A percentile compares a stretch with the other conserved stretches of the same genome.
Evolutionary conservation across 1,284 basidiomycete species (phyloP).

Genomic region (Polyporus tsugae): DNA sequence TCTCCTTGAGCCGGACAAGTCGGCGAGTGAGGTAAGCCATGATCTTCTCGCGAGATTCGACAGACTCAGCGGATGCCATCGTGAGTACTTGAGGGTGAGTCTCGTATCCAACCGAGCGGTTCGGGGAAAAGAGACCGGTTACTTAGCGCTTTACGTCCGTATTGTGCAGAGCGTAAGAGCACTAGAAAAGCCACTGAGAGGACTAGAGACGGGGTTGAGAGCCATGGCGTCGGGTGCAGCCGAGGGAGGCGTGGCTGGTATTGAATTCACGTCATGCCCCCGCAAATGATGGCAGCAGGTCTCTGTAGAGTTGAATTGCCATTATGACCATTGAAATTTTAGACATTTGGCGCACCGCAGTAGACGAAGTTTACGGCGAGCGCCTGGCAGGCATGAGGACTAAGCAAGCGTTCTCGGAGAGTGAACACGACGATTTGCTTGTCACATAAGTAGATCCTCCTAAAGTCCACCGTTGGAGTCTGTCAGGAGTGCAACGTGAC

Average conservation of each 20-base stretch:
- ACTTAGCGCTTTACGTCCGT: conserved; percentile 43
- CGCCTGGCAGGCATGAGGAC: background rate
- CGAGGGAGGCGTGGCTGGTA: background rate
- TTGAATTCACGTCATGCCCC: too few species aligned
- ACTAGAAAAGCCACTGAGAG: conserved; percentile 53
- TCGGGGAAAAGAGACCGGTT: conserved; percentile 48
- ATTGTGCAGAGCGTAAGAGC: conserved; percentile 45
- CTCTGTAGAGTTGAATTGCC: background rate
- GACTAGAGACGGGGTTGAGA: conserved; percentile 34
- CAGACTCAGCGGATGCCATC: conserved; percentile 68
- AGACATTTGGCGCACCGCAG: conserved; percentile 1
- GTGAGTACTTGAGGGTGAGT: conserved; percentile 70
- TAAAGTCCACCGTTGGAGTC: background rate
- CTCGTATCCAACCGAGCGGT: conserved; percentile 56
- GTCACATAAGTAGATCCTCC: background rate
- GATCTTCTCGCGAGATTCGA: conserved; percentile 52
- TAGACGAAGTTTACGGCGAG: background rate
- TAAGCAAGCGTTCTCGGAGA: background rate
- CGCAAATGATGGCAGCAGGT: background rate
- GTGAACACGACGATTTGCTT: background rate
- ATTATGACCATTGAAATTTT: background rate
- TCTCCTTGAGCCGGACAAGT: conserved; percentile 41
- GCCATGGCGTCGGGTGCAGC: conserved; percentile 9
- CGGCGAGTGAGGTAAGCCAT: conserved; percentile 49
- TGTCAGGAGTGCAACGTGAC: background rate